Conservation (phyloP, 2,329 filamentous ascomycete species). For the Fusarium secorum region DNA sequence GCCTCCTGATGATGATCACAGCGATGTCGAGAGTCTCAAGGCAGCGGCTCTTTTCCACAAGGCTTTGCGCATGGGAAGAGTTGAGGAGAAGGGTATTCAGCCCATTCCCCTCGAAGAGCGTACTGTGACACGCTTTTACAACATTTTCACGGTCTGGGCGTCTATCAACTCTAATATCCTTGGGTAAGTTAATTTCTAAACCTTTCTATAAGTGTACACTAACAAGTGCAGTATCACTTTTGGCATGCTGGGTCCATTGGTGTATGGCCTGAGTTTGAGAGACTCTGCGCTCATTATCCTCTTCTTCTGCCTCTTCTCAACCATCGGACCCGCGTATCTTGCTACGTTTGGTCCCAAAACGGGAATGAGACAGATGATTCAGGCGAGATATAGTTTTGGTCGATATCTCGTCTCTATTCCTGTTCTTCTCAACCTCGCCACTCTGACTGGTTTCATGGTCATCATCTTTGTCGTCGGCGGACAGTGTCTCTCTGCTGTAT, state of each 20-base stretch:
- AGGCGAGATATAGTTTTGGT: slow-evolving; percentile 69
- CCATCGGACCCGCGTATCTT: slow-evolving; percentile 63
- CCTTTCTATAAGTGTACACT: not conserved
- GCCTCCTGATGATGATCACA: slow-evolving; percentile 38
- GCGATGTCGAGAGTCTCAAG: slow-evolving; percentile 41
- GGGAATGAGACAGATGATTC: slow-evolving; percentile 71
- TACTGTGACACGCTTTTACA: slow-evolving; percentile 51
- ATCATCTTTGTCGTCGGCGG: slow-evolving; percentile 69
- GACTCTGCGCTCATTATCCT: slow-evolving; percentile 67
- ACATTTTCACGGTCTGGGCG: slow-evolving; percentile 58
- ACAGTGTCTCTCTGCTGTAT: slow-evolving; percentile 64
- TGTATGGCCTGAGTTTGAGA: slow-evolving; percentile 63
- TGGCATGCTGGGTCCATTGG: slow-evolving; percentile 66
- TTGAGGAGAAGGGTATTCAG: slow-evolving; percentile 55
- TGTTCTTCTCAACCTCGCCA: slow-evolving; percentile 69
- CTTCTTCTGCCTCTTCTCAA: slow-evolving; percentile 67
- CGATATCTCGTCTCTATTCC: slow-evolving; percentile 66
- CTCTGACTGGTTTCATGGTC: slow-evolving; percentile 69
- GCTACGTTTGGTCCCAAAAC: slow-evolving; percentile 67
- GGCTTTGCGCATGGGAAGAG: slow-evolving; percentile 48
- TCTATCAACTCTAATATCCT: slow-evolving; percentile 59
- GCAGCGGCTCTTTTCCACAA: slow-evolving; percentile 43
- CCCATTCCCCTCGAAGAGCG: slow-evolving; percentile 54
- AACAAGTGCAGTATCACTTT: slow-evolving; percentile 61
- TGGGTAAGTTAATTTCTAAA: slow-evolving; percentile 44